A percentile compares a stretch with the other conserved stretches of the same genome.
phyloP scores from a whole-genome alignment of 192 early-diverging fungal genomes.

The Haplosporangium gracile region DNA sequence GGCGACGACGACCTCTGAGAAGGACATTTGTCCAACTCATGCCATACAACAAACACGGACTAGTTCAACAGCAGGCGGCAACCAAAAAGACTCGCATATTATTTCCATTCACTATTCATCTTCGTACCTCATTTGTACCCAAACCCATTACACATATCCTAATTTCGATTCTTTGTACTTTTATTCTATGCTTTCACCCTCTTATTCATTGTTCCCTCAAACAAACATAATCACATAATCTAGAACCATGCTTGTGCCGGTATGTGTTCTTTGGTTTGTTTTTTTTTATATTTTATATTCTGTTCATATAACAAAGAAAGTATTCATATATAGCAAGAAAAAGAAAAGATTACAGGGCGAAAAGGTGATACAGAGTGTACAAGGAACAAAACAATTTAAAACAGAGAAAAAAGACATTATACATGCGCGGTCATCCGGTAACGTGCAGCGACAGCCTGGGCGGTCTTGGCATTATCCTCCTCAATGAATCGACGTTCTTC shows the following conservation, averaged over 20 bases:
- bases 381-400: background rate
- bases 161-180: background rate
- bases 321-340: background rate
- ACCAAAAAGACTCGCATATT: too few relatives aligned
- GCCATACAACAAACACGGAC: too few relatives aligned
- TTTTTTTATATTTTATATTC: background rate
- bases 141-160: background rate
- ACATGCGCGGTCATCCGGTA: background rate
- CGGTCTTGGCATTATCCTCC: slow-evolving; percentile 44
- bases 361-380: background rate
- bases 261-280: background rate
- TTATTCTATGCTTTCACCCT: background rate
- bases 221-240: background rate
- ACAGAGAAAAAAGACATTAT: background rate
- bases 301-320: background rate
- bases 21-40: too few relatives aligned
- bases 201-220: background rate
- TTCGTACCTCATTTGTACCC: background rate
- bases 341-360: background rate
- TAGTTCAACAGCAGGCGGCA: too few relatives aligned
- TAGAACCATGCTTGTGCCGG: background rate
- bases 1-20: slow-evolving; percentile 27
- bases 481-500: slow-evolving; percentile 50
- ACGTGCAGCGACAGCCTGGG: slow-evolving; percentile 13
- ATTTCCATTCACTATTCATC: too few relatives aligned